These are phyloP conservation scores for Capsella bursapastoris DNA, from an alignment of 345 rosid species.

Conservation along the genomic window DNA sequence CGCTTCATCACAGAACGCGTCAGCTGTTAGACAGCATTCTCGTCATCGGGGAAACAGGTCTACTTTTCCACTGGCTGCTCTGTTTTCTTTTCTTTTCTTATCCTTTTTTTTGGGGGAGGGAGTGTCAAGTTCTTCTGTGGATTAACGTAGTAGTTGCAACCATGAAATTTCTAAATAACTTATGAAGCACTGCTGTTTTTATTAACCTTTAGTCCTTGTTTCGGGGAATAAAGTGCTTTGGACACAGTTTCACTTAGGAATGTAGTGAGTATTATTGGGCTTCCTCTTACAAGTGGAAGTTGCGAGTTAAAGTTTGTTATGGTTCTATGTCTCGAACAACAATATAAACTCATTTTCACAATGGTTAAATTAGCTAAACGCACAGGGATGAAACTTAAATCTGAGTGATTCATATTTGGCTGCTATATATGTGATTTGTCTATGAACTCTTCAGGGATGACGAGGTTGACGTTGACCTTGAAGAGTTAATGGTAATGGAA, in stretches of 20 bases:
- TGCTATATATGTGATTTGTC: conserved; percentile 16
- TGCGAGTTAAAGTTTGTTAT: too few relatives aligned
- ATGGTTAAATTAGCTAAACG: not conserved
- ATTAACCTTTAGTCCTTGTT: conserved; percentile 3
- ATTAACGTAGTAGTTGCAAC: conserved; percentile 5
- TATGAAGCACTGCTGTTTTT: not conserved
- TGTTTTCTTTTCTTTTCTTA: not conserved
- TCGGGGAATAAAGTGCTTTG: not conserved
- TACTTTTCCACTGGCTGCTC: conserved; percentile 6
- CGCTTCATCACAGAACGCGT: conserved; percentile 51
- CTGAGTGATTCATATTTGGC: conserved; percentile 19
- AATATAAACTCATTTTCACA: too few relatives aligned
- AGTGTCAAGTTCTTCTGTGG: not conserved
- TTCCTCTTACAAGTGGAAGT: too few relatives aligned
- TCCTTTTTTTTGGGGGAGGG: not conserved
- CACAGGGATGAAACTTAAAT: not conserved
- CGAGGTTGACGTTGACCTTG: conserved; percentile 93
- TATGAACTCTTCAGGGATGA: conserved; percentile 64
- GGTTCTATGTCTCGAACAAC: too few relatives aligned
- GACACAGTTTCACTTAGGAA: conserved; percentile 18
- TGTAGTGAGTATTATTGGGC: not conserved
- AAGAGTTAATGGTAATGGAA: conserved; percentile 96
- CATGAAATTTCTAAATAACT: not conserved
- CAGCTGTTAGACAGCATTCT: conserved; percentile 55
- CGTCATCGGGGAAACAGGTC: conserved; percentile 66